Percentiles rank a stretch among this genome's conserved stretches.
Conservation (phyloP, 306 rosid genomes). For the Glycine tomentella region DNA sequence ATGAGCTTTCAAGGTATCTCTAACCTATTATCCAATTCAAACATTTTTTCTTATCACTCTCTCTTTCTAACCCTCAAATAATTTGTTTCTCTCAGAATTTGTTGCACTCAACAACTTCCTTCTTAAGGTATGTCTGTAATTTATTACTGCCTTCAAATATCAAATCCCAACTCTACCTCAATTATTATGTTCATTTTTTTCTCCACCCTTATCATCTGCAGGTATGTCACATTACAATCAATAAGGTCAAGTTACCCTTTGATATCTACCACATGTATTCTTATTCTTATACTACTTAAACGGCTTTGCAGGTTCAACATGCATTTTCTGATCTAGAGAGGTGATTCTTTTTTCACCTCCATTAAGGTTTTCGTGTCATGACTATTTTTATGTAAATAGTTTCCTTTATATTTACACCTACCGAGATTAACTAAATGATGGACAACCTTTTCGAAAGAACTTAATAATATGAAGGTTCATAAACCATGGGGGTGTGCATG, state of each 20-base stretch:
- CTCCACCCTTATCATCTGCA: constrained; percentile 14
- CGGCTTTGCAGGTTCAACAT: constrained; percentile 75
- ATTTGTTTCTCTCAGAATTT: constrained; percentile 60
- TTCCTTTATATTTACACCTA: constrained; percentile 2
- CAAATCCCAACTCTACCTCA: not conserved
- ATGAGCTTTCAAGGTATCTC: constrained; percentile 78
- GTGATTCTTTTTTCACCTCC: constrained; percentile 47
- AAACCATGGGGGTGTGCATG: constrained; percentile 8
- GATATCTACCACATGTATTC: not conserved
- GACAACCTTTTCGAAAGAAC: constrained; percentile 7
- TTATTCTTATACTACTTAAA: constrained; percentile 3
- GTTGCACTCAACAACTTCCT: constrained; percentile 88
- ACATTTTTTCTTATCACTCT: constrained; percentile 16
- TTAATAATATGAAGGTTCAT: constrained; percentile 9
- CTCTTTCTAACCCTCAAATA: no score
- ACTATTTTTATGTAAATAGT: not conserved
- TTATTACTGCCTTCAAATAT: no score
- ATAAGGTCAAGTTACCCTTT: not conserved
- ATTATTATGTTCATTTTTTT: not conserved
- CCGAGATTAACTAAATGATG: constrained; percentile 8
- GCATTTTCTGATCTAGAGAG: constrained; percentile 85
- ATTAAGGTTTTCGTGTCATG: constrained; percentile 18
- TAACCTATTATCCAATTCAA: not conserved
- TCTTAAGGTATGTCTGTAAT: constrained; percentile 60
- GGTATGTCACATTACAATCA: not conserved